Conservation (phyloP, 192 early-diverging fungal genomes). For the Funneliformis mosseae region DNA sequence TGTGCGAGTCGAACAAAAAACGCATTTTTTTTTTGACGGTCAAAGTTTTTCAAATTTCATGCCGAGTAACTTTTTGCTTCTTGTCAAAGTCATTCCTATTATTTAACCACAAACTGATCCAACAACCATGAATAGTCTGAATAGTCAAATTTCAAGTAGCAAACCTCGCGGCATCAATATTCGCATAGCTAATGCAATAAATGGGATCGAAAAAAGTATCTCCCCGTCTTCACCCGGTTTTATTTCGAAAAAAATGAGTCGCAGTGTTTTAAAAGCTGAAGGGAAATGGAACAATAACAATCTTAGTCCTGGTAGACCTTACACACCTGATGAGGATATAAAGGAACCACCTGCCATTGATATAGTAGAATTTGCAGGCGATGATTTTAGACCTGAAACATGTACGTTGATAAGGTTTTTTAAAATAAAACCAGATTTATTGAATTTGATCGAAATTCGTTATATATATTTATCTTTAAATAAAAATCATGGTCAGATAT, state of each 20-base stretch:
- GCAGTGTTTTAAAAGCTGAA: neutral
- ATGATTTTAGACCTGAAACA: constrained; percentile 56
- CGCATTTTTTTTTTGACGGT: too few species aligned
- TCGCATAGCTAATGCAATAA: neutral
- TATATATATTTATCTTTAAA: neutral
- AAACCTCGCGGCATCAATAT: neutral
- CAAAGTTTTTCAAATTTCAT: too few species aligned
- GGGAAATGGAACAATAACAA: neutral
- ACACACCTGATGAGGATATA: neutral
- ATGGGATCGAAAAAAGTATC: neutral
- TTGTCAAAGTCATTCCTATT: too few species aligned
- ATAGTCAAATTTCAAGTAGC: neutral
- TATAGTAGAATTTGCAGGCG: constrained; percentile 52
- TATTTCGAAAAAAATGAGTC: neutral
- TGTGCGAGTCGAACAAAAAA: too few species aligned
- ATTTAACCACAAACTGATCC: too few species aligned
- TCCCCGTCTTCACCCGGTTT: neutral
- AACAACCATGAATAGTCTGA: neutral
- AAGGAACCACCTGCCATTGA: constrained; percentile 46
- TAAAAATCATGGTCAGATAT: constrained; percentile 50
- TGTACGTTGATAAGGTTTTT: constrained; percentile 39
- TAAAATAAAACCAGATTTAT: neutral
- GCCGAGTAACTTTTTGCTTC: too few species aligned
- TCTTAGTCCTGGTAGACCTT: neutral
- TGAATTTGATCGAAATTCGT: too few species aligned